Evolutionary conservation across 2,329 filamentous ascomycete genomes (phyloP).

Genomic region (Helminthosporium solani): DNA sequence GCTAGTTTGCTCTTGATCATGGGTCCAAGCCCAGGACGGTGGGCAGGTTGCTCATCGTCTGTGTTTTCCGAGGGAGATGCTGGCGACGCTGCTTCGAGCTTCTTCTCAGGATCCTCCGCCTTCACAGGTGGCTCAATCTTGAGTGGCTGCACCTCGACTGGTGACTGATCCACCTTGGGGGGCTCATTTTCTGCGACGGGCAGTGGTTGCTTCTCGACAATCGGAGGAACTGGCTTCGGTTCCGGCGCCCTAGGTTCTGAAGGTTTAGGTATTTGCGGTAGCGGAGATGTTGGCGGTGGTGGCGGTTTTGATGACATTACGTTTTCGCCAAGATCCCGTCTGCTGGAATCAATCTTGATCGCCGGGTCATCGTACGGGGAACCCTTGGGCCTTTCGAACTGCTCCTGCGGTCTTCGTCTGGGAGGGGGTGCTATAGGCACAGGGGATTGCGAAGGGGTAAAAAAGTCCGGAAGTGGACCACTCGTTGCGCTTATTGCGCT

Average conservation of each 20-base stretch:
- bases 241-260: conserved; percentile 42
- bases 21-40: conserved; percentile 78
- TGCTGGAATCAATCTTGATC: neutral
- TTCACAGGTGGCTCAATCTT: conserved; percentile 7
- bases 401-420: conserved; percentile 14
- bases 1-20: conserved; percentile 85
- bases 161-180: neutral
- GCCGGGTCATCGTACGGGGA: conserved; percentile 3
- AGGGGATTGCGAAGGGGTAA: conserved; percentile 20
- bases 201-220: conserved; percentile 4
- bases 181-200: conserved; percentile 2
- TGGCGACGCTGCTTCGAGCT: conserved; percentile 5
- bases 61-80: conserved; percentile 46
- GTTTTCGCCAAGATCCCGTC: neutral
- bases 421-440: conserved; percentile 12
- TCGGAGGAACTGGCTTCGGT: conserved; percentile 41
- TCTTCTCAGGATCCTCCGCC: neutral
- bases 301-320: conserved; percentile 14
- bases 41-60: conserved; percentile 55
- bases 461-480: conserved; percentile 22
- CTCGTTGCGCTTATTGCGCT: conserved; percentile 26
- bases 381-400: conserved; percentile 8
- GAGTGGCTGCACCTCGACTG: conserved; percentile 7
- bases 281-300: conserved; percentile 24
- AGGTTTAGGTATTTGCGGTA: conserved; percentile 31